phyloP scores from a whole-genome alignment of 371 early-diverging fungal genomes.

The Mortierella polycephala region DNA sequence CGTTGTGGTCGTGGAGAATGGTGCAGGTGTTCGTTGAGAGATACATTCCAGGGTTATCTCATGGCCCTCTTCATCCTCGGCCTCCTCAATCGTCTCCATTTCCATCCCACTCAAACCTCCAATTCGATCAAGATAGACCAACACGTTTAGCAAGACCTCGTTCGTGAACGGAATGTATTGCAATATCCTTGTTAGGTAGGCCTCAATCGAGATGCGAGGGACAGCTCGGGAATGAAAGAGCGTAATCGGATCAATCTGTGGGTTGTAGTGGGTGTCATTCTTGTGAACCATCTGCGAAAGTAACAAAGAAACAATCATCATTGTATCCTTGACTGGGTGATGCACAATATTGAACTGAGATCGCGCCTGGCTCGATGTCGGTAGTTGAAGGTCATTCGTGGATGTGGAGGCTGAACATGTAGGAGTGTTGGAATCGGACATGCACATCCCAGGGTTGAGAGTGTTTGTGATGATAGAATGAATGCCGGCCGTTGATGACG shows the following conservation, averaged over 20 bases:
- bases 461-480: too few species aligned
- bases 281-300: slow-evolving; percentile 61
- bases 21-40: background rate
- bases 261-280: slow-evolving; percentile 71
- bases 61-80: background rate
- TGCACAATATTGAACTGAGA: slow-evolving; percentile 32
- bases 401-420: background rate
- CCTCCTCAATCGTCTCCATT: slow-evolving; percentile 8
- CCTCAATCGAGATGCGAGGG: slow-evolving; percentile 75
- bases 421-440: background rate
- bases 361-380: slow-evolving; percentile 3
- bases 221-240: slow-evolving; percentile 87
- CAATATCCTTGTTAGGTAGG: slow-evolving; percentile 75
- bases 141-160: slow-evolving; percentile 75
- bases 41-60: background rate
- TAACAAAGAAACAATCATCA: slow-evolving; percentile 61
- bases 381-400: background rate
- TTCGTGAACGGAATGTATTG: slow-evolving; percentile 84
- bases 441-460: too few species aligned
- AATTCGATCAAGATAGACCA: slow-evolving; percentile 90
- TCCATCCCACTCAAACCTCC: slow-evolving; percentile 60
- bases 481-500: too few species aligned
- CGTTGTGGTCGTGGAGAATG: background rate
- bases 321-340: slow-evolving; percentile 53
- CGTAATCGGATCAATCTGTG: slow-evolving; percentile 60